Conservation (phyloP, 345 rosid genomes). For the Pistacia integerrima region DNA sequence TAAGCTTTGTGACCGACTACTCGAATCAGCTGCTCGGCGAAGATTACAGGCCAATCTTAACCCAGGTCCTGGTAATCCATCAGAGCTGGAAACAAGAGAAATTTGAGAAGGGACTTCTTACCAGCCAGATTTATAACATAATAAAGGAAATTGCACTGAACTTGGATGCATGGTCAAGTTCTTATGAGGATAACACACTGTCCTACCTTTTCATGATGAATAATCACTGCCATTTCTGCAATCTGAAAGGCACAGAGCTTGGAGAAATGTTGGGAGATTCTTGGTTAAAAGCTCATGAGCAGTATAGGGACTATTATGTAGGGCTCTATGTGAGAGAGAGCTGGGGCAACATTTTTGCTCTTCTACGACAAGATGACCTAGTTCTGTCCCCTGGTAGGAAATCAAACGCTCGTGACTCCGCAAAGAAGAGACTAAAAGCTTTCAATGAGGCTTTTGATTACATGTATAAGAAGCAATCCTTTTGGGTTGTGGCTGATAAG, state of each 20-base stretch:
- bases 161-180: constrained; percentile 73
- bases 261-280: constrained; percentile 80
- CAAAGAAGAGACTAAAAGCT: constrained; percentile 41
- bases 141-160: constrained; percentile 66
- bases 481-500: constrained; percentile 63
- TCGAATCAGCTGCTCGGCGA: constrained; percentile 62
- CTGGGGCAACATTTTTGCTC: constrained; percentile 54
- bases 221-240: constrained; percentile 65
- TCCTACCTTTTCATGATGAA: constrained; percentile 90
- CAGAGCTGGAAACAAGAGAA: constrained; percentile 67
- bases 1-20: constrained; percentile 62
- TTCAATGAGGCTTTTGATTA: constrained; percentile 64
- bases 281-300: constrained; percentile 69
- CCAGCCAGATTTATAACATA: constrained; percentile 48
- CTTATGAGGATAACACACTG: constrained; percentile 37
- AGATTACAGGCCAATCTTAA: constrained; percentile 52
- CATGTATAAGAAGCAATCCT: constrained; percentile 54
- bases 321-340: constrained; percentile 60
- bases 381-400: constrained; percentile 23
- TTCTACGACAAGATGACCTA: constrained; percentile 32
- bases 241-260: constrained; percentile 57
- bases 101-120: constrained; percentile 48
- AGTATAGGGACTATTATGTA: constrained; percentile 67
- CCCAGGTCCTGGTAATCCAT: constrained; percentile 54
- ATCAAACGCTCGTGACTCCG: constrained; percentile 25